A percentile compares a stretch with the other conserved stretches of the same genome.
Evolutionary conservation across 2,329 filamentous ascomycete species (phyloP).

Genomic region (Arthrobotrys conoides): DNA sequence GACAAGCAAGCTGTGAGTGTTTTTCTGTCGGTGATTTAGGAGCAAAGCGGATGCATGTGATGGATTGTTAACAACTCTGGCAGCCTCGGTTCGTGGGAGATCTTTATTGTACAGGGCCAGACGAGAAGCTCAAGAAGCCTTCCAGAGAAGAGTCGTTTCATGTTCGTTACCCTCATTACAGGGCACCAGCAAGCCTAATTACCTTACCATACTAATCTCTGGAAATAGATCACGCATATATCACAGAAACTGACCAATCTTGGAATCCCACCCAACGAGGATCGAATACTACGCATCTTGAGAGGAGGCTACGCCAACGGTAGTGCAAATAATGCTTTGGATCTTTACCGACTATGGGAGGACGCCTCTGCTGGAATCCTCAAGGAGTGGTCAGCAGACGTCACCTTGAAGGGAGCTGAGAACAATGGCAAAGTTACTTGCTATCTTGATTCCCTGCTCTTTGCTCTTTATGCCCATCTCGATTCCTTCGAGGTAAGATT

Average conservation of each 20-base stretch:
- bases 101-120: conserved; percentile 60
- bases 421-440: conserved; percentile 92
- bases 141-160: conserved; percentile 68
- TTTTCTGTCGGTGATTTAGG: conserved; percentile 29
- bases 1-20: conserved; percentile 33
- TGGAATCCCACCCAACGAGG: conserved; percentile 61
- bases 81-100: conserved; percentile 62
- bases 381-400: conserved; percentile 78
- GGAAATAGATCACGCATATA: conserved; percentile 61
- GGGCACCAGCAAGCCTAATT: conserved; percentile 11
- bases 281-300: conserved; percentile 62
- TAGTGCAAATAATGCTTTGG: conserved; percentile 80
- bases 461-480: conserved; percentile 93
- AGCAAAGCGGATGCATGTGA: conserved; percentile 18
- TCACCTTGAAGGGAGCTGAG: conserved; percentile 84
- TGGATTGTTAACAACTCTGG: conserved; percentile 35
- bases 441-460: conserved; percentile 90
- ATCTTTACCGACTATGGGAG: conserved; percentile 82
- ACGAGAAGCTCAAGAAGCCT: conserved; percentile 62
- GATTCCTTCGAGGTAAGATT: conserved; percentile 83
- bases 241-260: conserved; percentile 59
- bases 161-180: conserved; percentile 49
- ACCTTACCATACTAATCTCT: conserved; percentile 37
- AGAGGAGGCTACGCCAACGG: conserved; percentile 73
- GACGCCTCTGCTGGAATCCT: conserved; percentile 86